Evolutionary conservation across 2,329 filamentous ascomycete genomes (phyloP), one percentile per base, ranked within the genome.

Genomic region (Daldinia sp.): DNA sequence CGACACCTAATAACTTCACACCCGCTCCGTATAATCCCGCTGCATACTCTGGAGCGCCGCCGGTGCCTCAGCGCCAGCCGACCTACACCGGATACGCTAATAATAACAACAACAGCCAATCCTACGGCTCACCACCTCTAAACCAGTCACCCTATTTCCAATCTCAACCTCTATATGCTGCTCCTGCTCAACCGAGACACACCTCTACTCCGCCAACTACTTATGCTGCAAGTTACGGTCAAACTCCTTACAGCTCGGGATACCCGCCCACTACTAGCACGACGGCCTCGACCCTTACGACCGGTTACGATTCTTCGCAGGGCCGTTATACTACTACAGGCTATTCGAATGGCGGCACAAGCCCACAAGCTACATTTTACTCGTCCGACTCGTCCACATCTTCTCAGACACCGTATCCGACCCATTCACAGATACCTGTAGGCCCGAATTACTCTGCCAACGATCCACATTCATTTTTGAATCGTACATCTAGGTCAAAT

Each of bases 21-120:
- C 83, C 83, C 32, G 80, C 81, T 61, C 76, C 83, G 32, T 87
- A 88, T 74, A 87, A 87, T 69, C 85, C 85, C 23, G 85, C 85
- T 39, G 85, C 84, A 49, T 88, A 88, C 75, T 83, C 84, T 54
- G 78, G 74, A 66, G 77, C 72, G 17, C 32, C 72, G 17, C 32
- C 82, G 25, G 65, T 71, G 5, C 82, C 82, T 9, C 85, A 87
- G 68, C 79, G 84, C 41, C 82, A 83, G 55, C 75, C 81, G 45
- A 82, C 83, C 1, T 82, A 85, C 59, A 76, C 81, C 47, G 82
- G 82, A 56, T 83, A 84, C 61, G 79, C 80, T 65, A 73, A 72
- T 65, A 82, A 83, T 68, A 74, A 39, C 45, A 48, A 13, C 23
- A 30, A 73, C 35, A 74, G 75, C 11, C 74, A 80, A 45, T 68